These are phyloP conservation scores for Wickerhamiella slavikovae DNA, from an alignment of 805 yeast genomes.

Conservation along the genomic window DNA sequence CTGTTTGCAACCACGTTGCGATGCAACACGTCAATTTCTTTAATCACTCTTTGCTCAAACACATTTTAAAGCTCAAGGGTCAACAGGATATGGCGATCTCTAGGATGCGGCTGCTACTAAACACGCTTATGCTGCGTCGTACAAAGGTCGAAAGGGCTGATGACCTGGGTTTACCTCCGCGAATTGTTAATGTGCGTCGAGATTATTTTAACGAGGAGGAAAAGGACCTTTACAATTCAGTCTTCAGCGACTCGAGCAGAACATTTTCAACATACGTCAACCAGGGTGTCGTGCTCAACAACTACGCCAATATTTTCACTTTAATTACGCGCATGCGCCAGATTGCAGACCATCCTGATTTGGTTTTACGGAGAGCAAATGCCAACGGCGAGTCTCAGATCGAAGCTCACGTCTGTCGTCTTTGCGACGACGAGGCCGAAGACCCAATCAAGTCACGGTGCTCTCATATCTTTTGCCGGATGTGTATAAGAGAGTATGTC, in stretches of 20 bases:
- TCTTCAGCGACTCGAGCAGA: conserved; percentile 71
- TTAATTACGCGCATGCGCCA: conserved; percentile 94
- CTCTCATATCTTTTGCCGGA: conserved; percentile 80
- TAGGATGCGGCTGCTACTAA: conserved; percentile 51
- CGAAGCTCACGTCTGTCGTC: conserved; percentile 57
- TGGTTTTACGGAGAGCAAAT: conserved; percentile 48
- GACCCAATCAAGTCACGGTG: conserved; percentile 92
- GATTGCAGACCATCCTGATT: conserved; percentile 93
- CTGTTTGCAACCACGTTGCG: conserved; percentile 70
- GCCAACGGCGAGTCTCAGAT: conserved; percentile 20
- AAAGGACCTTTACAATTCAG: conserved; percentile 71
- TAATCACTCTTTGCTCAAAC: conserved; percentile 88
- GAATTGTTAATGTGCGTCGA: conserved; percentile 72
- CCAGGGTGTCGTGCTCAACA: conserved; percentile 88
- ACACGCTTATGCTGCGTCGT: conserved; percentile 76
- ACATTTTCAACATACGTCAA: conserved; percentile 84
- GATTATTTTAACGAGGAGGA: conserved; percentile 89
- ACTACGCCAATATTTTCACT: conserved; percentile 92
- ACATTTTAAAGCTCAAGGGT: conserved; percentile 67
- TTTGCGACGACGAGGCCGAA: conserved; percentile 96
- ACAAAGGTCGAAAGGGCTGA: conserved; percentile 94
- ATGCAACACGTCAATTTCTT: conserved; percentile 92
- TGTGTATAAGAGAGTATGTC: conserved; percentile 78
- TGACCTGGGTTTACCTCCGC: conserved; percentile 91
- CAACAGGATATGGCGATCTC: conserved; percentile 64